These are phyloP conservation scores for Aristolochia contorta DNA, from an alignment of 164 flowering plant species.

Conservation along the genomic window DNA sequence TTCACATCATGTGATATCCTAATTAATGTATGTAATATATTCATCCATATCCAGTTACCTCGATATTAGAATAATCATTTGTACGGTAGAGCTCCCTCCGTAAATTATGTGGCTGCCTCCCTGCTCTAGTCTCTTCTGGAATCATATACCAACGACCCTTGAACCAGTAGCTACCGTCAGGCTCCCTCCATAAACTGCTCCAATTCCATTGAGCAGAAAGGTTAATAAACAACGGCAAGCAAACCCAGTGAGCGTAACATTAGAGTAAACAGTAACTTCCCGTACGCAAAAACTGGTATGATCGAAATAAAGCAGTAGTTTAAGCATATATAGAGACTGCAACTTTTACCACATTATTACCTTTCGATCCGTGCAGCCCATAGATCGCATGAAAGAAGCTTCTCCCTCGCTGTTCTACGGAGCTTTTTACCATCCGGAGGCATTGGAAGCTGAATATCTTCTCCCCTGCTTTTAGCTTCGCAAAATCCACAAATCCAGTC, in stretches of 20 bases:
- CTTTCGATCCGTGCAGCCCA: conserved; percentile 86
- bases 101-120: conserved; percentile 91
- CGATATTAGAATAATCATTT: conserved; percentile 75
- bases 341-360: conserved; percentile 18
- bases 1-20: no score
- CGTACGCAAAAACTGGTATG: no score
- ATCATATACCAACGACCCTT: conserved; percentile 77
- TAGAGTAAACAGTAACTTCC: no score
- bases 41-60: conserved; percentile 28
- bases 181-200: conserved; percentile 82
- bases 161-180: conserved; percentile 71
- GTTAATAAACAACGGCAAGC: no score
- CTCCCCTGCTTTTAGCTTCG: conserved; percentile 50
- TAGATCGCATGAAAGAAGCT: conserved; percentile 77
- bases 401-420: conserved; percentile 70
- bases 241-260: no score
- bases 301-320: no score
- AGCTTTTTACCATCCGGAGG: conserved; percentile 67
- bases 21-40: neutral
- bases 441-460: conserved; percentile 38
- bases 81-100: conserved; percentile 80
- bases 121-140: conserved; percentile 88
- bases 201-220: conserved; percentile 5
- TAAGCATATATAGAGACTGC: neutral
- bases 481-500: conserved; percentile 88